Percentiles rank a stretch among this genome's conserved stretches.
Conservation (phyloP, 768 basidiomycete species). For the Piloderma croceum region DNA sequence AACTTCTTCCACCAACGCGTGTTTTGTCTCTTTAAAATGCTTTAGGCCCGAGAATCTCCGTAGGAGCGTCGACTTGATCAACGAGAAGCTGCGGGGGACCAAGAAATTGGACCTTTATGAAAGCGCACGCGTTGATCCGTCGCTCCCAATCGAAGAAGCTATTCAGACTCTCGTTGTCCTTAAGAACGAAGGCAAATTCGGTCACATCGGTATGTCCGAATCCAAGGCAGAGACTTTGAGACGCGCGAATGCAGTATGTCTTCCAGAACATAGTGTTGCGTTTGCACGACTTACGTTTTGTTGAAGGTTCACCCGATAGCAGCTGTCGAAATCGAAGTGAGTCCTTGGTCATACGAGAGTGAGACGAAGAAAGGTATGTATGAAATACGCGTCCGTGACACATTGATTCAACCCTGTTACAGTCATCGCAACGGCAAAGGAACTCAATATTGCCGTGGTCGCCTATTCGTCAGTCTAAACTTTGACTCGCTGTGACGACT, state of each 20-base stretch:
- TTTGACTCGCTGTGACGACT: background rate
- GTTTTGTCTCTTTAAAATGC: slow-evolving; percentile 9
- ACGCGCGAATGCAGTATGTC: slow-evolving; percentile 28
- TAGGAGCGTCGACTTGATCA: slow-evolving; percentile 39
- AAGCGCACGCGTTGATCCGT: slow-evolving; percentile 38
- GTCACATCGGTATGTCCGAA: slow-evolving; percentile 46
- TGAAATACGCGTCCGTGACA: slow-evolving; percentile 11
- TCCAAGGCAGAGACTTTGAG: slow-evolving; percentile 40
- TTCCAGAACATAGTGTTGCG: background rate
- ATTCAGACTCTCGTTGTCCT: slow-evolving; percentile 37
- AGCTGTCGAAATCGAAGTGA: slow-evolving; percentile 63
- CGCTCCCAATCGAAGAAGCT: slow-evolving; percentile 38
- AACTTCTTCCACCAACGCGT: too few relatives aligned
- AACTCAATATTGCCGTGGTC: slow-evolving; percentile 53
- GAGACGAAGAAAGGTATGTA: slow-evolving; percentile 41
- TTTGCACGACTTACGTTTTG: background rate
- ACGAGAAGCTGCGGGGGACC: slow-evolving; percentile 38
- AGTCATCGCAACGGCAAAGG: slow-evolving; percentile 49
- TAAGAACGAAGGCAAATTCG: slow-evolving; percentile 46
- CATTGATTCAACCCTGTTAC: background rate
- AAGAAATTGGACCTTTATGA: slow-evolving; percentile 56
- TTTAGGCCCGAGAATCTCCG: slow-evolving; percentile 36
- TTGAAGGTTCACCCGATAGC: slow-evolving; percentile 48
- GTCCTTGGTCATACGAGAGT: slow-evolving; percentile 53
- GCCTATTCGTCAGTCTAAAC: slow-evolving; percentile 46